Percentiles rank a stretch among this genome's conserved stretches.
These are phyloP conservation scores for Fusarium compactum DNA, from an alignment of 2,329 filamentous ascomycete species.

Conservation along the genomic window DNA sequence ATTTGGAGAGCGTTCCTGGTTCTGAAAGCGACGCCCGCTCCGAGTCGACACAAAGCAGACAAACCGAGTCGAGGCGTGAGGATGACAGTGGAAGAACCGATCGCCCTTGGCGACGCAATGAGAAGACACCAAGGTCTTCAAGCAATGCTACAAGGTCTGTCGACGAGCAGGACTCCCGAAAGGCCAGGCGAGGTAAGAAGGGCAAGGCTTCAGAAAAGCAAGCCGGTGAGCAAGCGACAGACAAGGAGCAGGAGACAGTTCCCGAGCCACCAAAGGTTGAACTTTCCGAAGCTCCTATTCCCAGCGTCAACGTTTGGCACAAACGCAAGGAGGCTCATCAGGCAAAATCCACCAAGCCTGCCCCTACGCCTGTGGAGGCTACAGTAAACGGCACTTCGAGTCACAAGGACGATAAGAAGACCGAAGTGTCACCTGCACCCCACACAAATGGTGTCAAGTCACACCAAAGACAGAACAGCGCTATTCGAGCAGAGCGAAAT, in stretches of 20 bases:
- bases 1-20: conserved; percentile 51
- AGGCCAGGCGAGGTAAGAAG: conserved; percentile 72
- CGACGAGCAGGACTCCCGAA: conserved; percentile 67
- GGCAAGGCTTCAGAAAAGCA: conserved; percentile 58
- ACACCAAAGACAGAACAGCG: conserved; percentile 59
- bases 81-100: conserved; percentile 56
- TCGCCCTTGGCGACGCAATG: conserved; percentile 56
- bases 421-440: conserved; percentile 41
- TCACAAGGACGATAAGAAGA: conserved; percentile 59
- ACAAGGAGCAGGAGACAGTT: conserved; percentile 64
- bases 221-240: conserved; percentile 63
- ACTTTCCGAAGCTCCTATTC: conserved; percentile 84
- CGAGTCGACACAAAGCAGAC: conserved; percentile 51
- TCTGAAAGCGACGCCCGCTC: conserved; percentile 55
- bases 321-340: conserved; percentile 77
- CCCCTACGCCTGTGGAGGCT: conserved; percentile 54
- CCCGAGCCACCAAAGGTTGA: conserved; percentile 68
- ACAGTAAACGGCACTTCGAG: conserved; percentile 47
- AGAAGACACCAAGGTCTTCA: conserved; percentile 67
- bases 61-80: conserved; percentile 52
- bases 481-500: conserved; percentile 55
- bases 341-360: conserved; percentile 61
- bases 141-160: conserved; percentile 74
- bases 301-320: conserved; percentile 88
- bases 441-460: conserved; percentile 56